Evolutionary conservation across 805 yeast genomes (phyloP).

Genomic region (Hanseniaspora lindneri): DNA sequence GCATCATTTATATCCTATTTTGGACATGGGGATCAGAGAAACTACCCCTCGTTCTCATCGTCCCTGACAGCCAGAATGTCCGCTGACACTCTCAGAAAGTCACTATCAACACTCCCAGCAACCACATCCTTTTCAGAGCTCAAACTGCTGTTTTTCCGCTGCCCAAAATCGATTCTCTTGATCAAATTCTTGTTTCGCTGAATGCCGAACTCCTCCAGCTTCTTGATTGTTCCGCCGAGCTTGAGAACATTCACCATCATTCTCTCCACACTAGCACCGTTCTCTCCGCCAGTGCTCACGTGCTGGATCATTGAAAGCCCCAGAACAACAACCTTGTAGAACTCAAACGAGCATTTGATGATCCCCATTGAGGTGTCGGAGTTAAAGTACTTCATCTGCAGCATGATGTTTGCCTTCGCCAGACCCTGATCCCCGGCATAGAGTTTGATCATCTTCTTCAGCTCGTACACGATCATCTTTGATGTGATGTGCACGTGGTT

Average conservation of each 20-base stretch:
- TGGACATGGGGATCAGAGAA: no score
- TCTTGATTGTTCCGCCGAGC: constrained; percentile 78
- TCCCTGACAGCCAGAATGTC: no score
- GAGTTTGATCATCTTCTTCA: constrained; percentile 45
- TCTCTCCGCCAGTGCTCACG: background rate
- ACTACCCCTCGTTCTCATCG: no score
- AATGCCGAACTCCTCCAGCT: constrained; percentile 63
- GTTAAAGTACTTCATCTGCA: constrained; percentile 68
- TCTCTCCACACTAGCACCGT: background rate
- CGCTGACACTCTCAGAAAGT: background rate
- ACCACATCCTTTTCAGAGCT: background rate
- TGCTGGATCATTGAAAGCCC: constrained; percentile 48
- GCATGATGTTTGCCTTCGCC: constrained; percentile 48
- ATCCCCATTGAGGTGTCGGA: constrained; percentile 76
- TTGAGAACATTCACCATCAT: constrained; percentile 43
- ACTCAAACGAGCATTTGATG: constrained; percentile 58
- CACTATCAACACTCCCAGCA: background rate
- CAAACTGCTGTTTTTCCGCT: constrained; percentile 5
- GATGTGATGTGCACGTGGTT: constrained; percentile 36
- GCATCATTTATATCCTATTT: no score
- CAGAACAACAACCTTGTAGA: constrained; percentile 49
- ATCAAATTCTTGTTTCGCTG: constrained; percentile 34
- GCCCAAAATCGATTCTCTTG: constrained; percentile 12
- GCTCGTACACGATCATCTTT: constrained; percentile 39
- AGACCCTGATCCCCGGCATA: constrained; percentile 72